Base-by-base conservation (phyloP, 2,329 filamentous ascomycete species). In the Leptographium wingfieldii region DNA sequence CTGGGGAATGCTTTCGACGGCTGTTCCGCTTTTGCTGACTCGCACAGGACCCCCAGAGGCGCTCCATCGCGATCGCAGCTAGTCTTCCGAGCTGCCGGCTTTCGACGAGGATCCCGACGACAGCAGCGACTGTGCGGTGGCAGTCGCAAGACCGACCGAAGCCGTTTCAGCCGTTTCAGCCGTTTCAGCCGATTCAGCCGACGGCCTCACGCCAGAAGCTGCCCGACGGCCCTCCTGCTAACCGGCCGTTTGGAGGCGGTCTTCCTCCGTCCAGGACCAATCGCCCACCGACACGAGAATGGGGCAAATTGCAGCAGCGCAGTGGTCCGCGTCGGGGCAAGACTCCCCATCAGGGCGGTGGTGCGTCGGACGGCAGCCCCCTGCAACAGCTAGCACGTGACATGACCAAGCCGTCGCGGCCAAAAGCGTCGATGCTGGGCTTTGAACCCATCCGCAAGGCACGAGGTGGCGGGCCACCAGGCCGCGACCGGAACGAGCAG, bases 21-120 rank as follows among this genome's bases (percentile, higher is more conserved):
- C 25, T 10, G 22, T 27, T 29, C 11, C 12, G 22, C 11, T 27
- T 27, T 46, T 25, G 56, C 56, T 57, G n/a, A 57, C 56, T 11
- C 11, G 38, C 19, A 9, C 38, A 63, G 62, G 40, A 46, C 49
- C 43, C 56, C n/a, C 54, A 59, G 27, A 56, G 31, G 60, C 54
- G 51, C 33, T 54, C 43, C 43, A 33, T 35, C 31, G 57, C 58
- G 55, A 33, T 35, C 38, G 57, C 58, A 52, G 31, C 25, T 11
- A n/a, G 48, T 12, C 51, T 51, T 19, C 55, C 55, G 38, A 25
- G 27, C 35, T 57, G 49, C 14, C 57, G 16, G 11, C 49, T 27
- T 5, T 16, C 27, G 27, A 6, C 49, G 29, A 29, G 31, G 33
- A 22, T 33, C 14, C 12, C 51, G 16, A 5, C 19, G 27, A 40